Evolutionary conservation across 192 early-diverging fungal species (phyloP).

Genomic region (Coemansia javaensis): DNA sequence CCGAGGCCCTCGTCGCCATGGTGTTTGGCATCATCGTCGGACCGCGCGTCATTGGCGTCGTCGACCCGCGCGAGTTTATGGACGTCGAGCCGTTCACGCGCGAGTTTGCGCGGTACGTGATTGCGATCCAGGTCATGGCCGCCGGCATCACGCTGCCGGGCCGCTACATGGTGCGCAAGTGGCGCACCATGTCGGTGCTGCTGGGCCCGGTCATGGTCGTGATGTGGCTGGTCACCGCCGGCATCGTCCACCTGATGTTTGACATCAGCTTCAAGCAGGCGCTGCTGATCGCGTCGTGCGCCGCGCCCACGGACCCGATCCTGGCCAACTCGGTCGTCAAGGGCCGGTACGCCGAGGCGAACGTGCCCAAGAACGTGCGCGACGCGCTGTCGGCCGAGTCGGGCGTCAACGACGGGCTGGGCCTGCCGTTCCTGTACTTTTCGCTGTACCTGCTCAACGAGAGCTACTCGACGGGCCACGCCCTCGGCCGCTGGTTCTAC

Average conservation of each 20-base stretch:
- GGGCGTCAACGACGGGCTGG: slow-evolving; percentile 87
- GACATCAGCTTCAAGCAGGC: slow-evolving; percentile 48
- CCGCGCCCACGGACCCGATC: slow-evolving; percentile 92
- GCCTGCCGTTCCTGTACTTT: slow-evolving; percentile 73
- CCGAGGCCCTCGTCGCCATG: slow-evolving; percentile 75
- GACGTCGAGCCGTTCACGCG: slow-evolving; percentile 59
- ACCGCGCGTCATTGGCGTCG: slow-evolving; percentile 63
- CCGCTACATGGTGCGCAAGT: slow-evolving; percentile 70
- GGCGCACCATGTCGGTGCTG: slow-evolving; percentile 67
- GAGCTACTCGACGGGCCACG: slow-evolving; percentile 51
- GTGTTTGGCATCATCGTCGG: slow-evolving; percentile 84
- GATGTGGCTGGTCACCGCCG: slow-evolving; percentile 75
- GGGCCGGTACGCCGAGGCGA: slow-evolving; percentile 88
- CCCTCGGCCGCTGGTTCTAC: slow-evolving; percentile 77
- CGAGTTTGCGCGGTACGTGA: slow-evolving; percentile 74
- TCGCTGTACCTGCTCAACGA: slow-evolving; percentile 64
- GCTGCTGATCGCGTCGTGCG: slow-evolving; percentile 76
- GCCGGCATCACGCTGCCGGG: slow-evolving; percentile 80
- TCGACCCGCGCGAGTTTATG: slow-evolving; percentile 57
- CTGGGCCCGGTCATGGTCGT: slow-evolving; percentile 76
- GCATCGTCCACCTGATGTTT: slow-evolving; percentile 55
- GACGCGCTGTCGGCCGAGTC: slow-evolving; percentile 77
- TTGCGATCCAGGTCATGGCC: slow-evolving; percentile 79
- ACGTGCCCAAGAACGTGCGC: slow-evolving; percentile 78
- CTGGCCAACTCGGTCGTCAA: slow-evolving; percentile 92